Conservation (phyloP, 2,329 filamentous ascomycete genomes). For the Cercospora sp. region DNA sequence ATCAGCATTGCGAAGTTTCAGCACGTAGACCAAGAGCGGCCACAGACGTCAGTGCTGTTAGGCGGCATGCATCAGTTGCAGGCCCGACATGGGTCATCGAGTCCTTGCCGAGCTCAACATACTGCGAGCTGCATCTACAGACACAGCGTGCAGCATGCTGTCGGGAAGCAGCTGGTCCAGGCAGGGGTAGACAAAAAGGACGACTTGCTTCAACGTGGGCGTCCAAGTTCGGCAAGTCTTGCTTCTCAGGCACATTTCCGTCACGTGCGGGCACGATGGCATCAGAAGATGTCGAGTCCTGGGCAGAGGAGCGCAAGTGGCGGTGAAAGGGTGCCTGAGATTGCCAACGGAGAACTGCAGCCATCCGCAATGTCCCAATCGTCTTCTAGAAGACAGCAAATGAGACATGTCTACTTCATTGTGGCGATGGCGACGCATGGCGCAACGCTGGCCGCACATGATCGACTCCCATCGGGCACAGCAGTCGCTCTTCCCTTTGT, state of each 20-base stretch:
- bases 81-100: background rate
- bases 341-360: constrained; percentile 35
- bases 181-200: background rate
- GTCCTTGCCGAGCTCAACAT: background rate
- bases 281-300: constrained; percentile 10
- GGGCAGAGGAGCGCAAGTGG: constrained; percentile 31
- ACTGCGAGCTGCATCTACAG: background rate
- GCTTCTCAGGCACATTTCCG: constrained; percentile 10
- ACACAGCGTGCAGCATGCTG: constrained; percentile 16
- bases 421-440: constrained; percentile 26
- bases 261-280: constrained; percentile 17
- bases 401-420: constrained; percentile 31
- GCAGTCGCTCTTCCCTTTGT: constrained; percentile 6
- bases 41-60: background rate
- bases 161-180: constrained; percentile 11
- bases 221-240: constrained; percentile 21
- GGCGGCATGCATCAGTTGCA: background rate
- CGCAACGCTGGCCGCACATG: constrained; percentile 24
- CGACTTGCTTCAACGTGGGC: constrained; percentile 13
- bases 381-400: constrained; percentile 35
- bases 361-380: constrained; percentile 30
- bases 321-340: constrained; percentile 34
- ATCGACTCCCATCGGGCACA: constrained; percentile 10
- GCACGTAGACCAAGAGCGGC: background rate
- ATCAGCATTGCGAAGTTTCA: constrained; percentile 1